Percentiles rank a stretch among this genome's conserved stretches.
These are phyloP conservation scores for Penicillium ucsense DNA, from an alignment of 495 filamentous ascomycete species.

Conservation along the genomic window DNA sequence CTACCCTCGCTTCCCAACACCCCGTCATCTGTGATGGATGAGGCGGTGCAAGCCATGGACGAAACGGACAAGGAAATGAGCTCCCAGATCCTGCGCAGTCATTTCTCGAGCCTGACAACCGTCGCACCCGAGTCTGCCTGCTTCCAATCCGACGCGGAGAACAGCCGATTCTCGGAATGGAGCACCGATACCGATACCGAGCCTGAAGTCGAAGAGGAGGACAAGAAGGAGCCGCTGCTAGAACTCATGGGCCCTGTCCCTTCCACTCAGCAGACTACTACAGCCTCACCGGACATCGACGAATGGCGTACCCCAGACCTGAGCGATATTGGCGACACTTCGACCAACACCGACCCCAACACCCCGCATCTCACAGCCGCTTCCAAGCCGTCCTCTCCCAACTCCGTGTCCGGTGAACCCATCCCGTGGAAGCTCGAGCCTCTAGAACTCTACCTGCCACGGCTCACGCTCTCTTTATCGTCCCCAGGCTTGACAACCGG, in stretches of 20 bases:
- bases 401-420: slow-evolving; percentile 21
- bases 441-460: slow-evolving; percentile 16
- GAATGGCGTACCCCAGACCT: slow-evolving; percentile 20
- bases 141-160: slow-evolving; percentile 18
- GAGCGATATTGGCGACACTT: slow-evolving; percentile 12
- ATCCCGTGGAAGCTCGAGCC: slow-evolving; percentile 18
- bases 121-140: slow-evolving; percentile 26
- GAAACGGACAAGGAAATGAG: slow-evolving; percentile 26
- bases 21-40: slow-evolving; percentile 40
- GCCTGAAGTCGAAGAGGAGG: background rate
- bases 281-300: slow-evolving; percentile 12
- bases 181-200: slow-evolving; percentile 29
- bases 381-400: slow-evolving; percentile 28
- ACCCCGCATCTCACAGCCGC: slow-evolving; percentile 31
- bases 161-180: slow-evolving; percentile 41
- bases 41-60: slow-evolving; percentile 34
- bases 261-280: slow-evolving; percentile 19
- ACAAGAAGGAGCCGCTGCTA: too few relatives aligned
- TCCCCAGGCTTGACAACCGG: slow-evolving; percentile 26
- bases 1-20: slow-evolving; percentile 39
- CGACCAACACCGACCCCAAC: slow-evolving; percentile 25
- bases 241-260: slow-evolving; percentile 21
- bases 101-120: slow-evolving; percentile 35
- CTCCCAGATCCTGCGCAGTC: slow-evolving; percentile 25
- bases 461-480: slow-evolving; percentile 23